Percentiles rank a stretch among this genome's conserved stretches.
phyloP scores from a whole-genome alignment of 2,329 filamentous ascomycete genomes.

The Ceratocystis lukuohia region DNA sequence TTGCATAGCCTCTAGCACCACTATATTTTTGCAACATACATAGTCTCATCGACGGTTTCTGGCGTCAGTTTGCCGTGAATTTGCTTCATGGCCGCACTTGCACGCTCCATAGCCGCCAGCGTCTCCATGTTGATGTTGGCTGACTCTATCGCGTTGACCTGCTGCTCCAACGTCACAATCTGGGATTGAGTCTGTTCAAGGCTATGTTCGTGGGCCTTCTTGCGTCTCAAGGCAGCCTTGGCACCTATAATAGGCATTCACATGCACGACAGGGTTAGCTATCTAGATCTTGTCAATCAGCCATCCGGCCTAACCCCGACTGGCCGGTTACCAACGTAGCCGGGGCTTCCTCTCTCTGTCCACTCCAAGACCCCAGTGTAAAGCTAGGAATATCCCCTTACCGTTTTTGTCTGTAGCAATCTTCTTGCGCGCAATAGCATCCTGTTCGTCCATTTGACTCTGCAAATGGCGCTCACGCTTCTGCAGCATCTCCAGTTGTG shows the following conservation, averaged over 20 bases:
- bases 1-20: not conserved
- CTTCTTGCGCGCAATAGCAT: slow-evolving; percentile 75
- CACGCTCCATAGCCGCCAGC: slow-evolving; percentile 82
- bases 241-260: slow-evolving; percentile 49
- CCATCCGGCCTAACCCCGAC: not conserved
- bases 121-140: slow-evolving; percentile 99
- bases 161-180: slow-evolving; percentile 82
- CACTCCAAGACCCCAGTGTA: no score
- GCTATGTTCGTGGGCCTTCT: slow-evolving; percentile 86
- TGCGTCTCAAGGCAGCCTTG: slow-evolving; percentile 77
- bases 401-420: slow-evolving; percentile 81
- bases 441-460: slow-evolving; percentile 86
- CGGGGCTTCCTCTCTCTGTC: not conserved
- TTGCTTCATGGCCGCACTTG: slow-evolving; percentile 76
- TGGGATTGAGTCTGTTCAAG: slow-evolving; percentile 82
- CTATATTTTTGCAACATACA: slow-evolving; percentile 46
- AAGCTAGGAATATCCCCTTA: slow-evolving; percentile 34
- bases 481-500: slow-evolving; percentile 92
- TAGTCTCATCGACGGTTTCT: slow-evolving; percentile 87
- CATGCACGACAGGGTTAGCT: not conserved
- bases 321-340: not conserved
- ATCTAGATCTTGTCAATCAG: not conserved
- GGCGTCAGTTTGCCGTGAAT: slow-evolving; percentile 86
- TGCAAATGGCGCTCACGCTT: slow-evolving; percentile 89
- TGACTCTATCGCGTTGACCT: slow-evolving; percentile 93